These are phyloP conservation scores for Termitomyces sp. DNA, from an alignment of 768 basidiomycete genomes.

Conservation along the genomic window DNA sequence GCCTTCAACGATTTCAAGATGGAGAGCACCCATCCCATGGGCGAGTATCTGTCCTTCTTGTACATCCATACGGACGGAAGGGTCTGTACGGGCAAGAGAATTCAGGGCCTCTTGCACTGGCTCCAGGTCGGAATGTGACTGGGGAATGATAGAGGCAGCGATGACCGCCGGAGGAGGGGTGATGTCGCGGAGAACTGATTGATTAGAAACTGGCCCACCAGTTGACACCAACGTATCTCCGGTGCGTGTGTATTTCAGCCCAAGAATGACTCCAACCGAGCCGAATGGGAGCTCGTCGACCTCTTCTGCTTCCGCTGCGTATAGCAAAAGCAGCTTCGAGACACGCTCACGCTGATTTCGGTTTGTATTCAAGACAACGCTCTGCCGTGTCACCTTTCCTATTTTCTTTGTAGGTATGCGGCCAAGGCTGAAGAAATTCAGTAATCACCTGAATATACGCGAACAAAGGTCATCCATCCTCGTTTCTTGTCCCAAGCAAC, in stretches of 20 bases:
- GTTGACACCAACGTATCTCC: constrained; percentile 78
- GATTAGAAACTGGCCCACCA: constrained; percentile 33
- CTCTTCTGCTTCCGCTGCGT: constrained; percentile 72
- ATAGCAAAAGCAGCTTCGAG: constrained; percentile 73
- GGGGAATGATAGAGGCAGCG: constrained; percentile 77
- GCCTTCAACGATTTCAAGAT: constrained; percentile 87
- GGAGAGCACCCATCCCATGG: constrained; percentile 81
- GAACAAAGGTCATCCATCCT: constrained; percentile 93
- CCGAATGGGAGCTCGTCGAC: constrained; percentile 80
- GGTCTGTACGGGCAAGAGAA: constrained; percentile 78
- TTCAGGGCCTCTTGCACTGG: constrained; percentile 75
- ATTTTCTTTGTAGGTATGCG: neutral
- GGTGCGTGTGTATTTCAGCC: constrained; percentile 79
- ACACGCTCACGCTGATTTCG: constrained; percentile 69
- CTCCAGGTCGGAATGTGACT: constrained; percentile 72
- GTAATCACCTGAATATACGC: constrained; percentile 77
- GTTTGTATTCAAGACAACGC: constrained; percentile 57
- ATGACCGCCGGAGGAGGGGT: constrained; percentile 81
- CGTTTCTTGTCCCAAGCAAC: constrained; percentile 77
- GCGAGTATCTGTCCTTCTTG: constrained; percentile 83
- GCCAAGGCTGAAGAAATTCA: neutral
- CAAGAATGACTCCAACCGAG: constrained; percentile 80
- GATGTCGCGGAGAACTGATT: constrained; percentile 55
- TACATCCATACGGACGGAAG: constrained; percentile 76
- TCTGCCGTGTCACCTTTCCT: constrained; percentile 72